Percentiles rank a stretch among this genome's conserved stretches.
phyloP scores from a whole-genome alignment of 768 basidiomycete genomes.

The Rhizopogon vulgaris region DNA sequence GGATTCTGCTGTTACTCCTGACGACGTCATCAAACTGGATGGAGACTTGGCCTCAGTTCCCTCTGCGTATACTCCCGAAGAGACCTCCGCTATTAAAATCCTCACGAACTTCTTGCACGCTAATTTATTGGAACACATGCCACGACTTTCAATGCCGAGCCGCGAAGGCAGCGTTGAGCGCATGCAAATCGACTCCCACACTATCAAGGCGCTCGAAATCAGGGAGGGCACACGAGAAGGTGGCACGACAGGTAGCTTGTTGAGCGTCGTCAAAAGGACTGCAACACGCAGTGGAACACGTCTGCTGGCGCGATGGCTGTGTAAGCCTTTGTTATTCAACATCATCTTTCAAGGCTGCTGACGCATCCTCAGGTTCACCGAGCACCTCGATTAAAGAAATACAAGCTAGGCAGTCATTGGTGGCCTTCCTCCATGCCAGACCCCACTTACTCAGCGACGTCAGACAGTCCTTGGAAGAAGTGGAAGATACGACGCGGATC shows the following conservation, averaged over 20 bases:
- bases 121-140: slow-evolving; percentile 77
- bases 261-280: slow-evolving; percentile 73
- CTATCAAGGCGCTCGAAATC: slow-evolving; percentile 85
- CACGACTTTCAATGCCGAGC: slow-evolving; percentile 48
- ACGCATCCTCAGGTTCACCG: slow-evolving; percentile 59
- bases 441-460: slow-evolving; percentile 65
- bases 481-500: slow-evolving; percentile 70
- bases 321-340: slow-evolving; percentile 36
- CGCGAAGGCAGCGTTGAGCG: slow-evolving; percentile 48
- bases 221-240: slow-evolving; percentile 70
- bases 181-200: slow-evolving; percentile 90
- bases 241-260: slow-evolving; percentile 63
- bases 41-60: slow-evolving; percentile 4
- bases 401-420: slow-evolving; percentile 66
- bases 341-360: slow-evolving; percentile 5
- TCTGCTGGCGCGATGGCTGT: slow-evolving; percentile 69
- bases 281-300: slow-evolving; percentile 73
- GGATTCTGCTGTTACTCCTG: not conserved
- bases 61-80: slow-evolving; percentile 29
- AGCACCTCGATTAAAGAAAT: slow-evolving; percentile 74
- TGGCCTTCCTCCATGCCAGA: slow-evolving; percentile 59
- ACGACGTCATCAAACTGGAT: slow-evolving; percentile 17
- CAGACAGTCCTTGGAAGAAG: slow-evolving; percentile 41
- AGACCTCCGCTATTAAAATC: slow-evolving; percentile 52
- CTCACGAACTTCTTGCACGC: slow-evolving; percentile 59